Conservation (phyloP, 75 land plant species). For the Sequoia sempervirens region DNA sequence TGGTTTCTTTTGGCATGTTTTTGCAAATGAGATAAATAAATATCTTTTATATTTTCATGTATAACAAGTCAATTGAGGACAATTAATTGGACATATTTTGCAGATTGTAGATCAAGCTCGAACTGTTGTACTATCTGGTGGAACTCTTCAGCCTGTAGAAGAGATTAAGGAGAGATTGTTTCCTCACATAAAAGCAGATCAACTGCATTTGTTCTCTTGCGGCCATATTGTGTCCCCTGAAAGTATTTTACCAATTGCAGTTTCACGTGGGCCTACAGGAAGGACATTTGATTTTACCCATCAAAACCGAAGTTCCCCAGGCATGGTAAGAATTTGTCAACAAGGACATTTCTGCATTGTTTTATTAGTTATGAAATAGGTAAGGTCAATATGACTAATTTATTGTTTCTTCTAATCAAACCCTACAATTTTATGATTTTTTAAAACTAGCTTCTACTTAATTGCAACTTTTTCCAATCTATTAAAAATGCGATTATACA, state of each 20-base stretch:
- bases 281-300: slow-evolving; percentile 83
- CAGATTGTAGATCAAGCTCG: slow-evolving; percentile 79
- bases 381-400: not conserved
- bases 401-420: not conserved
- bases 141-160: slow-evolving; percentile 93
- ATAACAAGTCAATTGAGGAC: not conserved
- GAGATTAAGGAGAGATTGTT: slow-evolving; percentile 84
- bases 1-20: not conserved
- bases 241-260: slow-evolving; percentile 77
- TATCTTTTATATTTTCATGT: not conserved
- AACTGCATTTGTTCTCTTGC: slow-evolving; percentile 79
- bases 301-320: slow-evolving; percentile 58
- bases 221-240: slow-evolving; percentile 90
- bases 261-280: slow-evolving; percentile 85
- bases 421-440: not conserved
- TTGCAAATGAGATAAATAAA: not conserved
- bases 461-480: not conserved
- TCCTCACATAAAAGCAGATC: slow-evolving; percentile 52
- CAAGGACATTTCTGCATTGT: not conserved
- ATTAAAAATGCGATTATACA: not conserved
- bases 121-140: slow-evolving; percentile 88
- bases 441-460: not conserved
- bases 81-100: not conserved
- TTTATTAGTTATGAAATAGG: not conserved
- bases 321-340: slow-evolving; percentile 45